A percentile compares a stretch with the other conserved stretches of the same genome.
phyloP scores from a whole-genome alignment of 768 basidiomycete genomes.

The Mycena vitilis region DNA sequence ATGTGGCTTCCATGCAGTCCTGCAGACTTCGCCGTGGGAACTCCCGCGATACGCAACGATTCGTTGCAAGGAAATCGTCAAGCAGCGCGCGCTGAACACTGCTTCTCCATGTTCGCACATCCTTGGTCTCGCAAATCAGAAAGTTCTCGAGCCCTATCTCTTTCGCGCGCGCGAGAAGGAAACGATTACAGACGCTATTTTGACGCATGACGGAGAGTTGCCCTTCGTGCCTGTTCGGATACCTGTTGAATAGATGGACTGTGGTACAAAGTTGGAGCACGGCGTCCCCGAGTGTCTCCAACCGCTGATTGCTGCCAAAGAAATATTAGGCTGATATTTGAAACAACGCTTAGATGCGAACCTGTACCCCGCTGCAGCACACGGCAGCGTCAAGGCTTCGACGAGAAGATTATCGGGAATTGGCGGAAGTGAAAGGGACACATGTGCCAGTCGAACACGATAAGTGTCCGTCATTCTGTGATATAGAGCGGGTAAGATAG shows the following conservation, averaged over 20 bases:
- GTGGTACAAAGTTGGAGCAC: constrained; percentile 83
- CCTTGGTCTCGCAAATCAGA: constrained; percentile 69
- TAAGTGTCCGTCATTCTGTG: constrained; percentile 75
- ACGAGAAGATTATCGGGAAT: constrained; percentile 68
- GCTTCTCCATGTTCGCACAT: constrained; percentile 70
- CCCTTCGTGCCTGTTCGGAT: constrained; percentile 84
- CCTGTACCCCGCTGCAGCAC: constrained; percentile 69
- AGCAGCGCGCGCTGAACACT: constrained; percentile 47
- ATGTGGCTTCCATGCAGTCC: constrained; percentile 88
- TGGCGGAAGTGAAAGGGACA: constrained; percentile 69
- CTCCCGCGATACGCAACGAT: constrained; percentile 53
- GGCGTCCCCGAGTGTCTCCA: constrained; percentile 90
- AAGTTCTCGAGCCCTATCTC: constrained; percentile 71
- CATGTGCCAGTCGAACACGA: constrained; percentile 63
- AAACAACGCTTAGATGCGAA: background rate
- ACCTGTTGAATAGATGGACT: constrained; percentile 81
- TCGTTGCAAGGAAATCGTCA: constrained; percentile 46
- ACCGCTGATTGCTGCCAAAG: constrained; percentile 69
- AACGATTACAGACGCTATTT: constrained; percentile 76
- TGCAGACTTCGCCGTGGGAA: constrained; percentile 80
- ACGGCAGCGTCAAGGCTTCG: constrained; percentile 83
- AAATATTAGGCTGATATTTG: background rate
- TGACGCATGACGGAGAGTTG: constrained; percentile 77
- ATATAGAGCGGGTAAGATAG: constrained; percentile 73
- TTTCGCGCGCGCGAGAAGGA: constrained; percentile 74